Percentiles rank a stretch among this genome's conserved stretches.
phyloP scores from a whole-genome alignment of 352 stramenopile genomes.

The Phytophthora brassicae region DNA sequence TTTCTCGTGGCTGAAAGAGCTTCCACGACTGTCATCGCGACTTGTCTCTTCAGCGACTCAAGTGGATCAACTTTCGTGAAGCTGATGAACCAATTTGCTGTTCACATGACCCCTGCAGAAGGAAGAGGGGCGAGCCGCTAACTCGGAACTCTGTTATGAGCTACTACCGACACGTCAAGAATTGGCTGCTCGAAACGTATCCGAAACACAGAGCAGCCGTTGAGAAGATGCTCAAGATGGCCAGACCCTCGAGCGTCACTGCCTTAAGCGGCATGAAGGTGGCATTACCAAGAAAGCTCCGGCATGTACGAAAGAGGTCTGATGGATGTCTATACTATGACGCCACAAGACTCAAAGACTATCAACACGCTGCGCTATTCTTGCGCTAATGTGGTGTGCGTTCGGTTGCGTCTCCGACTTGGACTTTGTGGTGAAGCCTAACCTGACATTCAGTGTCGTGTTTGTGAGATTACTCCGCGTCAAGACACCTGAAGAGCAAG shows the following conservation, averaged over 20 bases:
- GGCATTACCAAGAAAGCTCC: conserved; percentile 14
- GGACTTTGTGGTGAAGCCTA: background rate
- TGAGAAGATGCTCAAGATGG: conserved; percentile 20
- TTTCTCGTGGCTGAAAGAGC: too few relatives aligned
- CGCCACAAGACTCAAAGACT: background rate
- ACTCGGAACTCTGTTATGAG: too few relatives aligned
- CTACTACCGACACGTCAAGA: conserved; percentile 29
- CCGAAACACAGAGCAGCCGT: conserved; percentile 5
- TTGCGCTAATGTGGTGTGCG: conserved; percentile 19
- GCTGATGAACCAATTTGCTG: too few relatives aligned
- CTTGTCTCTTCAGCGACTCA: too few relatives aligned
- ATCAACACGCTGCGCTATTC: conserved; percentile 25
- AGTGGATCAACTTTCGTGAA: too few relatives aligned
- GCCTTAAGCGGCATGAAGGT: conserved; percentile 12
- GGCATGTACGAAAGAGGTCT: conserved; percentile 16
- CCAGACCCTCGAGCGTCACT: conserved; percentile 15
- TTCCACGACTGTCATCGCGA: too few relatives aligned
- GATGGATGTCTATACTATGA: conserved; percentile 15
- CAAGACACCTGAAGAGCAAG: conserved; percentile 5
- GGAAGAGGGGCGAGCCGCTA: too few relatives aligned
- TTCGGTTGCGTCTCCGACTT: conserved; percentile 3
- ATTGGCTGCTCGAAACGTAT: conserved; percentile 18
- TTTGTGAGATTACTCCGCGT: conserved; percentile 14
- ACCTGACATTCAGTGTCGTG: background rate
- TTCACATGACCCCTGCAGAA: too few relatives aligned